Conservation (phyloP, 2,329 filamentous ascomycete species). For the Amphichorda felina region DNA sequence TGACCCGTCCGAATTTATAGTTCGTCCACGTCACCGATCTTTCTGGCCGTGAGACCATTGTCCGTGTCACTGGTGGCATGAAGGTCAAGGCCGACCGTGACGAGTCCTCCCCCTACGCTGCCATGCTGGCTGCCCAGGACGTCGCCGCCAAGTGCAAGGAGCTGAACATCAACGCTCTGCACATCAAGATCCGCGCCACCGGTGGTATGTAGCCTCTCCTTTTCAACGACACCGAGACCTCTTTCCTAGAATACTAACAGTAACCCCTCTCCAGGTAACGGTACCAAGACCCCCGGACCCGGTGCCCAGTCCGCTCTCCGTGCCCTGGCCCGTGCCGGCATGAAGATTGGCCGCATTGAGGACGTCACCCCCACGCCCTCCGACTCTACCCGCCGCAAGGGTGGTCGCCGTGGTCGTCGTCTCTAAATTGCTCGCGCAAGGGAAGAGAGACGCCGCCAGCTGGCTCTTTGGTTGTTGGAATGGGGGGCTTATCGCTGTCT, state of each 20-base stretch:
- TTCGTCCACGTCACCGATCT: constrained; percentile 33
- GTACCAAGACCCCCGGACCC: constrained; percentile 98
- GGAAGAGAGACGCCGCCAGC: neutral
- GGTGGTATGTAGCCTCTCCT: constrained; percentile 52
- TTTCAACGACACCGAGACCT: no score
- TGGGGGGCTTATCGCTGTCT: constrained; percentile 20
- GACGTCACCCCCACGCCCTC: constrained; percentile 98
- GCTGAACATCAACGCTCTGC: constrained; percentile 75
- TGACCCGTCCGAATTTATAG: constrained; percentile 90
- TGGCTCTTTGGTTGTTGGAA: constrained; percentile 10
- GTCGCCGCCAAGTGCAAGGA: constrained; percentile 77
- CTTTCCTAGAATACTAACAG: neutral
- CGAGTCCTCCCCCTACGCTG: constrained; percentile 98
- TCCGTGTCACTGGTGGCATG: constrained; percentile 99
- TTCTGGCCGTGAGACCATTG: constrained; percentile 99
- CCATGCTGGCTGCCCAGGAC: constrained; percentile 99
- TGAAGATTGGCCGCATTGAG: constrained; percentile 99
- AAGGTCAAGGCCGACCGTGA: constrained; percentile 99
- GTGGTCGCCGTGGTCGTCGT: constrained; percentile 99
- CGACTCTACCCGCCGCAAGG: constrained; percentile 99
- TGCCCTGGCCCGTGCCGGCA: constrained; percentile 95
- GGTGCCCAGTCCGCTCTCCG: constrained; percentile 98
- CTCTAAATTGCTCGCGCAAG: constrained; percentile 48
- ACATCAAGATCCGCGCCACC: constrained; percentile 99
- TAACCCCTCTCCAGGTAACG: constrained; percentile 60